Evolutionary conservation across 495 filamentous ascomycete species (phyloP), one percentile per base, ranked within the genome.

Genomic region (Thermochaetoides thermophila): DNA sequence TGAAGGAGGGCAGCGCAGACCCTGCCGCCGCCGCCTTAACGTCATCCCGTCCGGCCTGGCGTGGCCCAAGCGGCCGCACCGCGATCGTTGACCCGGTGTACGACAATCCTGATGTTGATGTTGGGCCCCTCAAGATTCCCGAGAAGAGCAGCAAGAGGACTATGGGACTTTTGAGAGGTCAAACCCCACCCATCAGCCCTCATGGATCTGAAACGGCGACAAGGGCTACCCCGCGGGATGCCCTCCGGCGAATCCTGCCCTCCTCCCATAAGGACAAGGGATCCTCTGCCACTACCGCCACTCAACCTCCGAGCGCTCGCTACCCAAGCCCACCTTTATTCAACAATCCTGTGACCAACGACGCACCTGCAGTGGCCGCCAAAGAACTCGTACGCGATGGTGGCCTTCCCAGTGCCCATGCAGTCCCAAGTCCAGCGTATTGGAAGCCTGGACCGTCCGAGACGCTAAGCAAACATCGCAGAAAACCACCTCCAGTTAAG

Each of bases 21-120:
- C 53, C 49, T 7, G 51, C 51, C 9, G 49, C 51, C 15, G 46
- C 44, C n/a, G 53, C 44, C 7, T 57, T 55, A 24, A 42, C 40
- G 0, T 43, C 51, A 21, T 45, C 48, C 25, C 52, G 58, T n/a
- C 68, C 68, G 5, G 59, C 56, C 39, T 70, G 68, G 68, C 55
- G 58, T 34, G 68, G 68, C 6, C 60, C 68, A 23, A 70, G 63
- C 38, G 68, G 68, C 3, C 57, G 66, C 35, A 55, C 52, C 23
- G 47, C 60, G 3, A 39, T 70, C 12, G 63, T 70, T 22, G 52
- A 61, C 7, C 60, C 64, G 6, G 59, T 69, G 4, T 53, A 35
- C 30, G 68, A 69, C 38, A 54, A 49, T 18, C 50, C 47, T 17
- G 43, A 55, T 22, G 57, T 63, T 17, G 43, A 55, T 22, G 57